These are phyloP conservation scores for Penicillium decumbens DNA, from an alignment of 2,329 filamentous ascomycete species.

Conservation along the genomic window DNA sequence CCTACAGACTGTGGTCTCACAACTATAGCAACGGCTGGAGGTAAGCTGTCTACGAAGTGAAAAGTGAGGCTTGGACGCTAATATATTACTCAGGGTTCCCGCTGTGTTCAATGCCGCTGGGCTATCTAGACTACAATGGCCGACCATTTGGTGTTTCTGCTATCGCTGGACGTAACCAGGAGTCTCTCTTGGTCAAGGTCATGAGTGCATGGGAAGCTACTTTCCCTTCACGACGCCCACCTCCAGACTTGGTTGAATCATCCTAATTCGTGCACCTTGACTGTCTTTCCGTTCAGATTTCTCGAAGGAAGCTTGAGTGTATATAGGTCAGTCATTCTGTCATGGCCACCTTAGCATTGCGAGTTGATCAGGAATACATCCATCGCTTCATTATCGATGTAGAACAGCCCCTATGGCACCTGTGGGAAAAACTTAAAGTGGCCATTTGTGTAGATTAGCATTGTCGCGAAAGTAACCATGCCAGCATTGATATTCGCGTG, in stretches of 20 bases:
- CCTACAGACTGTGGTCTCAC: constrained; percentile 7
- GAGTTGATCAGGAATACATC: background rate
- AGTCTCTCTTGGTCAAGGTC: constrained; percentile 10
- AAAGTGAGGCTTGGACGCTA: background rate
- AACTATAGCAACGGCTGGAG: constrained; percentile 10
- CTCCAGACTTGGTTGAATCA: background rate
- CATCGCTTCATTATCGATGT: background rate
- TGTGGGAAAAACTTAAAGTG: background rate
- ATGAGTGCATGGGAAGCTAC: constrained; percentile 17
- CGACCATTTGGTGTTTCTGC: constrained; percentile 13
- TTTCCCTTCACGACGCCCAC: constrained; percentile 5
- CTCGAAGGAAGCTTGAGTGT: no score
- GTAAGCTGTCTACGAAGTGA: background rate
- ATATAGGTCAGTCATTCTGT: no score
- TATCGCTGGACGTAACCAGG: constrained; percentile 8
- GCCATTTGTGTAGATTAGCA: background rate
- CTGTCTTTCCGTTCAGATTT: no score
- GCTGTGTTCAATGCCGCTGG: constrained; percentile 10
- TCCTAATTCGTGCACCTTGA: background rate
- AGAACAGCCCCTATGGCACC: background rate
- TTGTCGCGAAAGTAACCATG: background rate
- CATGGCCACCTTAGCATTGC: no score
- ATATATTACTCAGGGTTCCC: constrained; percentile 8
- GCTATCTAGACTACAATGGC: constrained; percentile 14
- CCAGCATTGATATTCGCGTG: background rate